These are phyloP conservation scores for Dactylellina drechsleri DNA, from an alignment of 2,329 filamentous ascomycete genomes.

Conservation along the genomic window DNA sequence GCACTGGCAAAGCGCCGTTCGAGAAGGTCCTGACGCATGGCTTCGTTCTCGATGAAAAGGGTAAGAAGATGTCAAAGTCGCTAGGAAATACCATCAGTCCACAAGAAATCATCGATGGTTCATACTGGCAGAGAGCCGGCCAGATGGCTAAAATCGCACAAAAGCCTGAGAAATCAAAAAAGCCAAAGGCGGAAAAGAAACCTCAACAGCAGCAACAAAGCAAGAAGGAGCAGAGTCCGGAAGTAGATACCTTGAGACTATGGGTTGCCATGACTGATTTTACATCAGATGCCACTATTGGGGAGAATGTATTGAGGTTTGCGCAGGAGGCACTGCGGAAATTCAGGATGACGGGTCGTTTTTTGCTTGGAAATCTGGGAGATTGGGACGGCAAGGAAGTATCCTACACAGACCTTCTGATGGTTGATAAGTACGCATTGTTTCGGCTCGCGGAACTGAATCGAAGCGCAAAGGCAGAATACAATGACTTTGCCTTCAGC, in stretches of 20 bases:
- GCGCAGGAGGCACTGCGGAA: conserved; percentile 83
- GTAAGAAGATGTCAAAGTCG: conserved; percentile 99
- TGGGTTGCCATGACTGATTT: conserved; percentile 95
- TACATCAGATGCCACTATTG: conserved; percentile 84
- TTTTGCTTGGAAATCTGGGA: conserved; percentile 75
- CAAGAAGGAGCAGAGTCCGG: conserved; percentile 73
- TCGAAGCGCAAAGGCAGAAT: conserved; percentile 33
- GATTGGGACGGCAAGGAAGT: conserved; percentile 62
- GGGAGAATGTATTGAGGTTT: conserved; percentile 77
- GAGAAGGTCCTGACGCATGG: conserved; percentile 92
- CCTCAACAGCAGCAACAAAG: conserved; percentile 60
- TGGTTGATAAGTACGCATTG: conserved; percentile 62
- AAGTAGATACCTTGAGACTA: conserved; percentile 84
- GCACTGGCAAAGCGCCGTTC: conserved; percentile 74
- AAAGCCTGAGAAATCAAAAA: conserved; percentile 63
- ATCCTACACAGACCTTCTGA: conserved; percentile 56
- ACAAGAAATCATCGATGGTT: conserved; percentile 83
- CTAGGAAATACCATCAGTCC: conserved; percentile 88
- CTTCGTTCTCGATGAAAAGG: conserved; percentile 86
- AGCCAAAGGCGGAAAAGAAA: conserved; percentile 58
- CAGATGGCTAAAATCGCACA: conserved; percentile 63
- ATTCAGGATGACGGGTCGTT: conserved; percentile 88
- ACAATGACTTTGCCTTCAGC: conserved; percentile 40
- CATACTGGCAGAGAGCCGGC: conserved; percentile 73
- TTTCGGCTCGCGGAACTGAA: conserved; percentile 61